phyloP scores from a whole-genome alignment of 306 rosid genomes.

The Ziziphus jujuba region DNA sequence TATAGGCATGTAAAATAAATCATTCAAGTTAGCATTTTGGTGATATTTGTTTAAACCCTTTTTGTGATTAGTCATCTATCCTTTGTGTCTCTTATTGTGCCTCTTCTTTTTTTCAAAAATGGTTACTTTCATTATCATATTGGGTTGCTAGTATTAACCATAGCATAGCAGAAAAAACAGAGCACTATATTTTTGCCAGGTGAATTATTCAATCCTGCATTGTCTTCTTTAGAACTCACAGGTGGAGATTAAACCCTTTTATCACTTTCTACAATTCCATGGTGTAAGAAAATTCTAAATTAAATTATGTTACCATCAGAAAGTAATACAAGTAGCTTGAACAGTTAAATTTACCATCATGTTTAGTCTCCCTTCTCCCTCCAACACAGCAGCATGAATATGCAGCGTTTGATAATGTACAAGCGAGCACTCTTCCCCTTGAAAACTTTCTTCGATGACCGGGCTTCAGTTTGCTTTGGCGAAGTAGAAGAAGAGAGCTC shows the following conservation, averaged over 20 bases:
- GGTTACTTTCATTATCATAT: not conserved
- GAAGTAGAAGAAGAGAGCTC: conserved; percentile 26
- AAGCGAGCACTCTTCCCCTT: conserved; percentile 43
- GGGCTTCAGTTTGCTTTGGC: conserved; percentile 16
- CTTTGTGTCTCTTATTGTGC: conserved; percentile 3
- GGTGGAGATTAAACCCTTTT: not conserved
- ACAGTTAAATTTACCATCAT: conserved; percentile 19
- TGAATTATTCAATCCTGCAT: too few relatives aligned
- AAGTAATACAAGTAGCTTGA: conserved; percentile 6
- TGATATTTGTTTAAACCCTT: not conserved
- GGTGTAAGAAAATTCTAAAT: not conserved
- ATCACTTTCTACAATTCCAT: not conserved
- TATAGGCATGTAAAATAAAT: not conserved
- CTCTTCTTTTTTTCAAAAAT: not conserved
- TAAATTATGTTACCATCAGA: not conserved
- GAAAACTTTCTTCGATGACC: conserved; percentile 16
- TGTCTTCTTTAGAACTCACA: not conserved
- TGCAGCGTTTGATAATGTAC: conserved; percentile 41
- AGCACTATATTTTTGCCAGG: not conserved
- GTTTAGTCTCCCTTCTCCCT: conserved; percentile 29
- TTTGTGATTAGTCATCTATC: not conserved
- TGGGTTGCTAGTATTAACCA: not conserved
- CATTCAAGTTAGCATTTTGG: not conserved
- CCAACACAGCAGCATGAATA: conserved; percentile 46
- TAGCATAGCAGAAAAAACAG: not conserved